Base-by-base conservation (phyloP, 257 asterid species). In the Nicotiana paniculata region DNA sequence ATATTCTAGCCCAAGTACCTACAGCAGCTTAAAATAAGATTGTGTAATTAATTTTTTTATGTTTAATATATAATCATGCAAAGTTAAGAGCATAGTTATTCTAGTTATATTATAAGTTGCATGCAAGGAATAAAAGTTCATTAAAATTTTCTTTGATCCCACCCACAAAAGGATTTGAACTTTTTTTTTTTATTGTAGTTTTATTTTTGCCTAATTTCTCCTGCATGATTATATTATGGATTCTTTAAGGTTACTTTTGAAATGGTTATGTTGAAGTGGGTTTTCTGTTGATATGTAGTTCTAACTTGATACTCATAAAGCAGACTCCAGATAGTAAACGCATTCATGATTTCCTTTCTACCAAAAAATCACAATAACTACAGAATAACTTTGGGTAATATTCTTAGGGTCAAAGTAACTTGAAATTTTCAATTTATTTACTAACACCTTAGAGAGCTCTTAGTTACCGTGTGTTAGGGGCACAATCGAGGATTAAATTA, bases 11-110 rank as follows among this genome's bases (percentile, higher is more conserved):
- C 61, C 51, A 55, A 81, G 82, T 51, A 51, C 82, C 74, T 78
- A 48, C 16, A 78, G 11, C 77, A 81, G 3, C 66, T 82, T 85
- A 51, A 21, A 28, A 24, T 82, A 77, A 53, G 28, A 24, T 65
- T 46, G 79, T 81, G 55, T 68, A 72, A 21, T 63, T 15, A 54
- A 3, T 3, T 35, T 18, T 28, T 46, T 68, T 72, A 83, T 75
- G 79, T 54, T 87, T 80, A 84, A 84, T 81, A 3, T 28, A 32
- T 5, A 37, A 74, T 4, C 72, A 64, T 26, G 39, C 35, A 64
- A 24, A 28, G 2, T 21, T 58, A 32, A 32, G 35, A 32, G 35
- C 35, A 3, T 32, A 32, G 35, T 32, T 32, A 32, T 32, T 32
- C 35, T 32, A 3, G 35, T 32, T 32, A 32, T 32, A 32, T 32